Conservation (phyloP, 495 filamentous ascomycete genomes). For the Podospora conica region DNA sequence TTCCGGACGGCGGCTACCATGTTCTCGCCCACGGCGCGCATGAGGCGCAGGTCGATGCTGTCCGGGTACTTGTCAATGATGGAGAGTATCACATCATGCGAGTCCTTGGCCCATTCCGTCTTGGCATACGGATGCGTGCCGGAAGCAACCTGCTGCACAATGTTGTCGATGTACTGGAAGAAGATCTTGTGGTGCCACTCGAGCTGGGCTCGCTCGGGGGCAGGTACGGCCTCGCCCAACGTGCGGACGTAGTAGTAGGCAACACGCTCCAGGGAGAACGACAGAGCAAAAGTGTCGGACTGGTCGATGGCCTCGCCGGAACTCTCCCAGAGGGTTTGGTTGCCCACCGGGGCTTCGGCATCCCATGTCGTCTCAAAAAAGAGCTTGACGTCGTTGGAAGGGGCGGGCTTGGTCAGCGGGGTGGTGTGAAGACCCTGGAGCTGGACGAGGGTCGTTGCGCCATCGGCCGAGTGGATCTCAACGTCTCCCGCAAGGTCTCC, state of each 20-base stretch:
- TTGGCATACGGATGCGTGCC: slow-evolving; percentile 8
- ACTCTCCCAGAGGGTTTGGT: background rate
- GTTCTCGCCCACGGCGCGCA: slow-evolving; percentile 29
- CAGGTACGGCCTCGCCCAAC: background rate
- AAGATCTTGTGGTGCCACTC: slow-evolving; percentile 9
- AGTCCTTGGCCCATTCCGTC: slow-evolving; percentile 11
- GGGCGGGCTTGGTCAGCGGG: slow-evolving; percentile 4
- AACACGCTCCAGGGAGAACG: slow-evolving; percentile 8
- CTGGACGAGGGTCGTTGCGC: slow-evolving; percentile 8
- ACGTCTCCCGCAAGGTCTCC: slow-evolving; percentile 9
- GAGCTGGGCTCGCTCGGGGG: slow-evolving; percentile 1
- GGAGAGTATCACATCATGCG: background rate
- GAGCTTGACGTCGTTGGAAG: slow-evolving; percentile 10
- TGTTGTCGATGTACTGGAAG: slow-evolving; percentile 9
- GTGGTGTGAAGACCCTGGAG: slow-evolving; percentile 14
- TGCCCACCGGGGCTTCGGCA: slow-evolving; percentile 1
- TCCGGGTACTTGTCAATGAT: slow-evolving; percentile 4
- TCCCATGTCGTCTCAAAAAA: slow-evolving; percentile 9
- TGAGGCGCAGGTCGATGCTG: slow-evolving; percentile 12
- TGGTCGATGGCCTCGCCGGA: background rate
- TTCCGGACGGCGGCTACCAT: slow-evolving; percentile 17
- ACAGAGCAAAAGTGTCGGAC: background rate
- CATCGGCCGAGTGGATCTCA: slow-evolving; percentile 6
- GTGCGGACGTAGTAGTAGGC: slow-evolving; percentile 11
- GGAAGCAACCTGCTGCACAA: background rate